Conservation (phyloP, 768 basidiomycete genomes). For the Agaricus sinodeliciosus region DNA sequence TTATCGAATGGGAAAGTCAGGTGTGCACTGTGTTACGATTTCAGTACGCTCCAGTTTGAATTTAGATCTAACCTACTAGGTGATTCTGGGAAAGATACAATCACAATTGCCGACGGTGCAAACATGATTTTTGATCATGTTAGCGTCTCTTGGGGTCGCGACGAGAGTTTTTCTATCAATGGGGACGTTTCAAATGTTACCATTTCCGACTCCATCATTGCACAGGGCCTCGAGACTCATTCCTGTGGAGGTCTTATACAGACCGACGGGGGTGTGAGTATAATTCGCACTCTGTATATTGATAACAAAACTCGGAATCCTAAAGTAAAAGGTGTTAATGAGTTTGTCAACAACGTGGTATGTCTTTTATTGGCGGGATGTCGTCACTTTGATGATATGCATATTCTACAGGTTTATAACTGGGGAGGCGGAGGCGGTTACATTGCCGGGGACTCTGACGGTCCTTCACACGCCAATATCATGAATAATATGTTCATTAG, state of each 20-base stretch:
- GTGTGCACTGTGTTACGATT: slow-evolving; percentile 9
- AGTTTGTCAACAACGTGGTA: slow-evolving; percentile 31
- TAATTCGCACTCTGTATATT: slow-evolving; percentile 28
- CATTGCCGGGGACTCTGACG: slow-evolving; percentile 30
- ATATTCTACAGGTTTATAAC: slow-evolving; percentile 21
- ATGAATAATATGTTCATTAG: slow-evolving; percentile 29
- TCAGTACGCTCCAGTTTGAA: neutral
- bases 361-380: neutral
- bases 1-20: slow-evolving; percentile 24
- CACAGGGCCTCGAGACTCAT: slow-evolving; percentile 29
- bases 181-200: slow-evolving; percentile 30
- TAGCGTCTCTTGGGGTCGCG: slow-evolving; percentile 27
- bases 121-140: slow-evolving; percentile 33
- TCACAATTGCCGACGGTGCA: slow-evolving; percentile 26
- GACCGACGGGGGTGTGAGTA: slow-evolving; percentile 28
- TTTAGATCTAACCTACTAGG: slow-evolving; percentile 12
- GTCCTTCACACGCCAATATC: slow-evolving; percentile 27
- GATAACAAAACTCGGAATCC: slow-evolving; percentile 31
- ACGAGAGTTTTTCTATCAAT: slow-evolving; percentile 30
- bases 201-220: slow-evolving; percentile 30
- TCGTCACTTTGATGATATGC: too few relatives aligned
- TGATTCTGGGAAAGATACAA: slow-evolving; percentile 26
- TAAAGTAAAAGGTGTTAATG: slow-evolving; percentile 31
- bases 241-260: slow-evolving; percentile 30
- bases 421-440: slow-evolving; percentile 29